Evolutionary conservation across 2,329 filamentous ascomycete species (phyloP).

Genomic region (Cordyceps cicadae): DNA sequence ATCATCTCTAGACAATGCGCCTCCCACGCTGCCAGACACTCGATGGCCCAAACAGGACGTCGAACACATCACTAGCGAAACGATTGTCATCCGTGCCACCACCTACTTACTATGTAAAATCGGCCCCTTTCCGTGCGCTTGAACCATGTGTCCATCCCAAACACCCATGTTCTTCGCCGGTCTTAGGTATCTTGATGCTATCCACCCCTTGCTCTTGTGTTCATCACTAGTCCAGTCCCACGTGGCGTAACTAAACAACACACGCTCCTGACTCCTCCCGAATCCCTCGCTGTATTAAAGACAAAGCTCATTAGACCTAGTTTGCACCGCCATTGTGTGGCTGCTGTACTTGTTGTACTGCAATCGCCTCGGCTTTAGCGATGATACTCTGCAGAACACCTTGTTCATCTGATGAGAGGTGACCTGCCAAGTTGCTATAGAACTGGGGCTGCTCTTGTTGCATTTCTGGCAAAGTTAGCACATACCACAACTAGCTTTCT

Average conservation of each 20-base stretch:
- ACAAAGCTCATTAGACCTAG: constrained; percentile 6
- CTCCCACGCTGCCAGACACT: neutral
- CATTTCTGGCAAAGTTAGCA: constrained; percentile 48
- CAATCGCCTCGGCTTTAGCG: constrained; percentile 46
- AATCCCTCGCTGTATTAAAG: neutral
- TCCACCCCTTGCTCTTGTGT: constrained; percentile 5
- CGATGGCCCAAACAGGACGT: neutral
- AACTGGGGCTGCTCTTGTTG: constrained; percentile 87
- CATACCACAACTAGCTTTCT: neutral
- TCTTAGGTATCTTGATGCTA: constrained; percentile 10
- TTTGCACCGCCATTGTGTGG: constrained; percentile 15
- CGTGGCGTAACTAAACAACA: neutral
- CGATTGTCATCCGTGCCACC: neutral
- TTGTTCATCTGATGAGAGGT: constrained; percentile 73
- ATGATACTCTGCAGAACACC: constrained; percentile 71
- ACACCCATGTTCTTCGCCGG: constrained; percentile 5
- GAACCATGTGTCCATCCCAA: neutral
- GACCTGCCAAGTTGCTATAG: constrained; percentile 71
- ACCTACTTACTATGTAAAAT: constrained; percentile 8
- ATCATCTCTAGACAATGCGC: neutral
- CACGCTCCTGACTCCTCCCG: neutral
- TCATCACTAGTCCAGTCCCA: neutral
- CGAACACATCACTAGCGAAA: neutral
- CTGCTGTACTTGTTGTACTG: constrained; percentile 17
- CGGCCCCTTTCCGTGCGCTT: neutral